Conservation (phyloP, 1,284 basidiomycete genomes). For the Mycosarcoma maydis region DNA sequence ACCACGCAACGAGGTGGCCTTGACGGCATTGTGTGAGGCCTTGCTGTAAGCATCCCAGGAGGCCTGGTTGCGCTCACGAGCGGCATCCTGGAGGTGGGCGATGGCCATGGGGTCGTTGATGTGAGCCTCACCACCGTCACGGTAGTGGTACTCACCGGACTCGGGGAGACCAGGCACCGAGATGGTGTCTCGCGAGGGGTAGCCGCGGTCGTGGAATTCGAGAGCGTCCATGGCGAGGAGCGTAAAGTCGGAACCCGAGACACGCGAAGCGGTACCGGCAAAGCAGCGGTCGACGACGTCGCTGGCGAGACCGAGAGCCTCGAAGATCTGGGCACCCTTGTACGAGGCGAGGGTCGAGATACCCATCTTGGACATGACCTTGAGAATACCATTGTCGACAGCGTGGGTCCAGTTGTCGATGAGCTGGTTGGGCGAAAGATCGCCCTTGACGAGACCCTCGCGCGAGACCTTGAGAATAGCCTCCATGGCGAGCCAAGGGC, state of each 20-base stretch:
- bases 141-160: constrained; percentile 64
- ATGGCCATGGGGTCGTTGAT: constrained; percentile 64
- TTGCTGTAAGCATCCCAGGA: constrained; percentile 63
- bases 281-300: constrained; percentile 63
- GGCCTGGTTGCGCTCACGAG: constrained; percentile 61
- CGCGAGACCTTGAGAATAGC: constrained; percentile 63
- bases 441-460: constrained; percentile 63
- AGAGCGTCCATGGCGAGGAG: constrained; percentile 62
- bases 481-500: constrained; percentile 65
- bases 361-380: constrained; percentile 66
- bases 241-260: constrained; percentile 60
- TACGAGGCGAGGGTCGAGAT: constrained; percentile 64
- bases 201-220: constrained; percentile 64
- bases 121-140: constrained; percentile 63
- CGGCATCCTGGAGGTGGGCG: constrained; percentile 63
- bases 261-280: constrained; percentile 61
- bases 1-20: constrained; percentile 61
- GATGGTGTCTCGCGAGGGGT: constrained; percentile 59
- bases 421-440: constrained; percentile 51
- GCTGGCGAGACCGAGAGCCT: constrained; percentile 62
- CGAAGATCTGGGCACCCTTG: constrained; percentile 66
- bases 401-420: constrained; percentile 59
- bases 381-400: constrained; percentile 62
- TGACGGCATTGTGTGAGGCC: constrained; percentile 58
- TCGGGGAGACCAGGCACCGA: constrained; percentile 58